Conservation (phyloP, 2,329 filamentous ascomycete genomes). For the Pseudogymnoascus sp. region DNA sequence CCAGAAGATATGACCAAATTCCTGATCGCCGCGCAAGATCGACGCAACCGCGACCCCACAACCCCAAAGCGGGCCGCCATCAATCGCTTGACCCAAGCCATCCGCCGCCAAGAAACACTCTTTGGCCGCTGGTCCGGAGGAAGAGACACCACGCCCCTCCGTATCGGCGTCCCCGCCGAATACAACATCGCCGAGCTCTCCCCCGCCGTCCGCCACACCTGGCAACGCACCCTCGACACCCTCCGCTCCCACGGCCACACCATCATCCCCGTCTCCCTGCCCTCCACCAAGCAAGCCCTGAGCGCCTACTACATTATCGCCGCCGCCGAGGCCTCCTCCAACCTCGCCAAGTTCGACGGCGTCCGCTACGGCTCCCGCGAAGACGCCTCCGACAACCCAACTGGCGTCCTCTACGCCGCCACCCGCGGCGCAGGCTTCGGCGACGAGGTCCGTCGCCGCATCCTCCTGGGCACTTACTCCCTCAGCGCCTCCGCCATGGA, state of each 20-base stretch:
- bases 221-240: slow-evolving; percentile 53
- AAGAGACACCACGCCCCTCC: neutral
- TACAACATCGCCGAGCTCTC: slow-evolving; percentile 85
- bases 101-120: neutral
- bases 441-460: slow-evolving; percentile 74
- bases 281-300: slow-evolving; percentile 75
- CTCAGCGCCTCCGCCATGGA: slow-evolving; percentile 85
- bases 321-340: slow-evolving; percentile 89
- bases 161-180: slow-evolving; percentile 59
- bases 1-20: slow-evolving; percentile 31
- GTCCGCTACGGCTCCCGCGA: slow-evolving; percentile 67
- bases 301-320: slow-evolving; percentile 94
- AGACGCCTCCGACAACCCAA: slow-evolving; percentile 44
- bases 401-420: slow-evolving; percentile 64
- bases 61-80: neutral
- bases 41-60: slow-evolving; percentile 32
- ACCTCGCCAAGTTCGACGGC: slow-evolving; percentile 93
- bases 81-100: neutral
- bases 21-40: slow-evolving; percentile 15
- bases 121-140: neutral
- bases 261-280: slow-evolving; percentile 70
- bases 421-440: slow-evolving; percentile 73
- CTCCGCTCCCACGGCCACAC: slow-evolving; percentile 61
- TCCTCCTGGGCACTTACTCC: slow-evolving; percentile 82
- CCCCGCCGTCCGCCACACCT: slow-evolving; percentile 59